Evolutionary conservation across 179 eudicot species (phyloP), one percentile per base, ranked within the genome.

Genomic region (Spergularia azorica): DNA sequence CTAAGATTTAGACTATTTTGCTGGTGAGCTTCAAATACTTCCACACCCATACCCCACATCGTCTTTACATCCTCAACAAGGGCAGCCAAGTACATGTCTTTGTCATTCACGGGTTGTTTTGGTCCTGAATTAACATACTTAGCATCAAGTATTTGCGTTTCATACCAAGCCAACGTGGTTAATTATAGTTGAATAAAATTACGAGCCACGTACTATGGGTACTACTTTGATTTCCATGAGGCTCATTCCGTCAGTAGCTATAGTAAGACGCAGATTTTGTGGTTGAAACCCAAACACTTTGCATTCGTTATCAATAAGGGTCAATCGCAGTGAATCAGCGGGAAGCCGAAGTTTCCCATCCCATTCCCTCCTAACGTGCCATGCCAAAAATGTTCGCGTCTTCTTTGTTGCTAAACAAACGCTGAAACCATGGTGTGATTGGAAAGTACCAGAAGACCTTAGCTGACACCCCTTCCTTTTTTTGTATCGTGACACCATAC

Each of bases 181-280:
- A 15, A 2, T 70, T 70, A 70, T 71, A 71, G 14, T 1, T 71
- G 1, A 54, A 14, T 18, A 71, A 18, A 2, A 52, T 71, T 0
- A 71, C 50, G 2, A 18, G 69, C 69, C 69, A 65, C 0, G 50
- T 65, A 26, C 46, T 71, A 21, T 55, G 15, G 32, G 1, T 15
- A n/a, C 63, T 54, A 36, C 63, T 71, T 11, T 26, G 20, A 14
- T 43, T 55, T 50, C 63, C 21, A 71, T 11, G 55, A 4, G 74
- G 74, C 36, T 55, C 62, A 71, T 54, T 13, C 74, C 74, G 56
- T 71, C 74, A 8, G 74, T 50, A 5, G 71, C 16, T 6, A 67
- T 16, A 11, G 15, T 32, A 43, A 67, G 32, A n/a, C 32, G 71
- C 17, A 67, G 9, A n/a, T 67, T 67, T 13, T 57, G 13, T 16